Evolutionary conservation across 352 stramenopile genomes (phyloP), one percentile per base, ranked within the genome.

Genomic region (Blastocystis sp.): DNA sequence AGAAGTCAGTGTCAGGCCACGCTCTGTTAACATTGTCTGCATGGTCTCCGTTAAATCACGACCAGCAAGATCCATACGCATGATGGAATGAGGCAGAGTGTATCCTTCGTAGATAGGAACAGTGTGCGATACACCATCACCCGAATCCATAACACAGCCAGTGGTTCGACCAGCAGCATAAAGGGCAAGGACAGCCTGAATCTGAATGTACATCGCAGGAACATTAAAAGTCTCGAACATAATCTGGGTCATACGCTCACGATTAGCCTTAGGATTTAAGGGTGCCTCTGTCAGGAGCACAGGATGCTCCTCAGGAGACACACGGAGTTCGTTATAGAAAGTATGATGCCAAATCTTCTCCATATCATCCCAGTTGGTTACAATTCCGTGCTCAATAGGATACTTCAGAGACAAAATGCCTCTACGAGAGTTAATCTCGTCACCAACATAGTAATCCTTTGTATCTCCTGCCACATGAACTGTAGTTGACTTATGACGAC

Each of bases 151-250:
- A n/a, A n/a, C n/a, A n/a, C n/a, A n/a, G n/a, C 46, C 95, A 0
- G 94, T 98, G 0, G 95, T 97, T 63, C 95, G 91, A 27, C 96
- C 96, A 12, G 93, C 96, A 11, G 94, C 94, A 90, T 98, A 98
- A 43, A 98, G 90, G 77, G 92, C 94, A 14, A 98, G 90, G 78
- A 97, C 93, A 32, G 95, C 93, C 65, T 95, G 91, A 91, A 63
- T 93, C 89, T 86, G 85, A 39, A 90, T 66, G 52, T 63, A 90
- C 93, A 98, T 96, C 32, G 94, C 95, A n/a, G 95, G 96, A 63
- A 98, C 94, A 89, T 97, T 97, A 91, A 98, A 98, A 6, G 94
- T 98, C 89, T 98, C 96, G 90, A 98, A 98, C n/a, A n/a, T n/a
- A n/a, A n/a, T n/a, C n/a, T n/a, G n/a, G n/a, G n/a, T n/a, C n/a